A percentile compares a stretch with the other conserved stretches of the same genome.
phyloP scores from a whole-genome alignment of 768 basidiomycete species.

The Psilocybe tampanensis region DNA sequence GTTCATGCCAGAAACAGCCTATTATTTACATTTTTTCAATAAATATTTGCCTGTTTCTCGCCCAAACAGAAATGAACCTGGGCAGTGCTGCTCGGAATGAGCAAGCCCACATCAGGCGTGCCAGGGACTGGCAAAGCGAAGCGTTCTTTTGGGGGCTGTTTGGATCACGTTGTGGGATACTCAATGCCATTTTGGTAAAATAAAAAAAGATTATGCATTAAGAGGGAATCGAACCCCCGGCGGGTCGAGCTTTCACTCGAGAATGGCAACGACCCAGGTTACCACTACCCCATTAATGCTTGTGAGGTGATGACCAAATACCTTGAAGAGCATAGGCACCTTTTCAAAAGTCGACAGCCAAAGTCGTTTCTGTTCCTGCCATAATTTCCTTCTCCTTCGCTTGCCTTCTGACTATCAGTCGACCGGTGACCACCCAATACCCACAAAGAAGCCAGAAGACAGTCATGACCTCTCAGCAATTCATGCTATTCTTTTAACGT shows the following conservation, averaged over 20 bases:
- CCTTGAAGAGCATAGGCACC: background rate
- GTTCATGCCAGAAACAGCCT: too few relatives aligned
- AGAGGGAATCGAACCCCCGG: conserved; percentile 89
- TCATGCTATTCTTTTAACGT: background rate
- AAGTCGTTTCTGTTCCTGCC: background rate
- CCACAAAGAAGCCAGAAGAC: background rate
- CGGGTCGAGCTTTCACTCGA: conserved; percentile 57
- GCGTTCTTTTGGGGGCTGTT: too few relatives aligned
- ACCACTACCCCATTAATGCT: conserved; percentile 34
- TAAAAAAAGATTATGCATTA: conserved; percentile 52
- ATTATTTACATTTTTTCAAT: too few relatives aligned
- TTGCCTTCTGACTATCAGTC: too few relatives aligned
- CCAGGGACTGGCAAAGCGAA: too few relatives aligned
- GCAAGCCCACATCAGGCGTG: too few relatives aligned
- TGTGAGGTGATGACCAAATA: background rate
- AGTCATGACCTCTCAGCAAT: background rate
- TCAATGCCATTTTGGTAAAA: too few relatives aligned
- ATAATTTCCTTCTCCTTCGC: background rate
- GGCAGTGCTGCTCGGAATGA: too few relatives aligned
- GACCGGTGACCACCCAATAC: background rate
- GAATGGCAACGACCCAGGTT: conserved; percentile 16
- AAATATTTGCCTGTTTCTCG: too few relatives aligned
- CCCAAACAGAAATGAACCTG: too few relatives aligned
- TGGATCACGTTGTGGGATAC: too few relatives aligned
- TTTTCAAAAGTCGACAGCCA: background rate